Base-by-base conservation (phyloP, 1,284 basidiomycete species). In the Rhodotorula sp. region DNA sequence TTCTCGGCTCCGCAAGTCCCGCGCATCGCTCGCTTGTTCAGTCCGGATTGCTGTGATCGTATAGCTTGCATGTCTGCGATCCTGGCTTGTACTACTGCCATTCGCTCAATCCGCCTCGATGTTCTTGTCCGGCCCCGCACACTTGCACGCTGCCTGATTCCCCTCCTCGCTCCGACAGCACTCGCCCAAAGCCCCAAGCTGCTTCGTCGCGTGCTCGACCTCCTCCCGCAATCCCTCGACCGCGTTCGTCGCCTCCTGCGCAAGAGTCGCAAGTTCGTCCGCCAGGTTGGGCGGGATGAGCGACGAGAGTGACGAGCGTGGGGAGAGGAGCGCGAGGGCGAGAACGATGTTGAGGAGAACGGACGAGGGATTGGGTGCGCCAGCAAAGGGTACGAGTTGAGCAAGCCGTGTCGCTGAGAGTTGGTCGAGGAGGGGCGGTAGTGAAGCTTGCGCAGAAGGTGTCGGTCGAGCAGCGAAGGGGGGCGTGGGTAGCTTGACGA, bases 161-260 rank as follows among this genome's bases (percentile, higher is more conserved):
- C 46, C 53, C 53, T 70, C 66, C 48, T 74, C 72, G 18, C 67
- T 61, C n/a, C 67, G 47, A 52, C 72, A 74, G 30, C 72, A 74
- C 57, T 72, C 72, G 4, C 70, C 70, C 1, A 74, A 26, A 16
- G 72, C 72, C 0, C 61, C 67, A 9, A 74, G 26, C 63, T 72
- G 67, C 20, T 46, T 56, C 44, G 59, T 53, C 53, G 71, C 50
- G 20, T 59, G 47, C 34, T 68, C 65, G 10, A 68, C 65, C 61
- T 74, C 72, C 1, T 59, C 61, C 15, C 34, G 26, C 18, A 69
- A 20, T 0, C 48, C 40, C 18, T 53, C 44, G 15, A 59, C 52
- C 1, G 5, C 3, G 18, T 28, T 28, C 6, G 60, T 9, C 26
- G 64, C 52, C 8, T 58, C 50, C 1, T 46, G 51, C 48, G 63